A percentile compares a stretch with the other conserved stretches of the same genome.
Evolutionary conservation across 176 grass and related monocot species (phyloP).

Genomic region (Hordeum marinum): DNA sequence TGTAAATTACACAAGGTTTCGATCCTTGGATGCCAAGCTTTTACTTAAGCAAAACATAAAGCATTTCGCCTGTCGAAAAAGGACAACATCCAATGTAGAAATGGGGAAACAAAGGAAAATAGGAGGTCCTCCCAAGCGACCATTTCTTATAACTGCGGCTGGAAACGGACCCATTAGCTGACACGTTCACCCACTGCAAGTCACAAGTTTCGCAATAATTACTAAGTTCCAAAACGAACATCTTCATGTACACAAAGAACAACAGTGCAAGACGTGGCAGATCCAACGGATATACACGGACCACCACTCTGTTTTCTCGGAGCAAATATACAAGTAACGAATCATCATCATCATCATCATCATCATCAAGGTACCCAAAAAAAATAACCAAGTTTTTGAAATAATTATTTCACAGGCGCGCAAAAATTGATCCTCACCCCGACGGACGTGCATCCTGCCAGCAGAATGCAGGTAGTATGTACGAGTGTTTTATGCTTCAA

Average conservation of each 20-base stretch:
- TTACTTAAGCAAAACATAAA: too few species aligned
- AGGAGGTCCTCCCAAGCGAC: too few species aligned
- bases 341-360: too few species aligned
- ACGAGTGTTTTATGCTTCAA: background rate
- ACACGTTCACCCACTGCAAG: background rate
- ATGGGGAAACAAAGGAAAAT: too few species aligned
- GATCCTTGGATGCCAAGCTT: too few species aligned
- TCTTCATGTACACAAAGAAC: background rate
- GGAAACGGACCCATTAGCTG: too few species aligned
- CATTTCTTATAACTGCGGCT: too few species aligned
- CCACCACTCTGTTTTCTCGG: background rate
- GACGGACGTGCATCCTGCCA: background rate
- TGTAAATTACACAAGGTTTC: too few species aligned
- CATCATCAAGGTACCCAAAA: too few species aligned
- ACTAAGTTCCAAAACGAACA: background rate
- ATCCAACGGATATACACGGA: background rate
- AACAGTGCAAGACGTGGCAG: background rate
- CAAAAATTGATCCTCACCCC: background rate
- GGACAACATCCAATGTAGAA: too few species aligned
- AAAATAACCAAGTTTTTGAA: too few species aligned
- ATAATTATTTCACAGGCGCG: conserved; percentile 13
- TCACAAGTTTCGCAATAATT: background rate
- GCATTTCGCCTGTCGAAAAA: too few species aligned
- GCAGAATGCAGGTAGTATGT: background rate
- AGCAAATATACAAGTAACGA: background rate